Conservation (phyloP, 2,329 filamentous ascomycete genomes). For the Boeremia lycopersici region DNA sequence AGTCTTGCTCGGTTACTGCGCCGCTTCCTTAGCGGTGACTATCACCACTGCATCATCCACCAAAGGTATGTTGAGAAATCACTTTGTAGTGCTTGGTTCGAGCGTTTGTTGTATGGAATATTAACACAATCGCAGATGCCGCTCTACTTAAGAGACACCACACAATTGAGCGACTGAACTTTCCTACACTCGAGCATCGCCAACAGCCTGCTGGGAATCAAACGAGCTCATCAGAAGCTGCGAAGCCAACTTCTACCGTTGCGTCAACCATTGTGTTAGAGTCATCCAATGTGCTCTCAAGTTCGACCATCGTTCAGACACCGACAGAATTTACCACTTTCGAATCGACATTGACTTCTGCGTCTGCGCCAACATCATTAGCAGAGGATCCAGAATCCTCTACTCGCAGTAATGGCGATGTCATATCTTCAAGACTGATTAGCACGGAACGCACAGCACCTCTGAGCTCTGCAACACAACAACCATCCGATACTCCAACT, state of each 20-base stretch:
- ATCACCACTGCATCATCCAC: slow-evolving; percentile 1
- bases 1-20: slow-evolving; percentile 25
- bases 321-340: not conserved
- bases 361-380: not conserved
- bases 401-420: not conserved
- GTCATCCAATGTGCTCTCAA: not conserved
- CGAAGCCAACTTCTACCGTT: not conserved
- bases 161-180: not conserved
- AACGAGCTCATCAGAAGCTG: slow-evolving; percentile 3
- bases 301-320: not conserved
- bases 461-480: not conserved
- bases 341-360: not conserved
- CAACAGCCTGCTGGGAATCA: slow-evolving; percentile 11
- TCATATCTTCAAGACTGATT: not conserved
- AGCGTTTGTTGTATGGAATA: not conserved
- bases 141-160: not conserved
- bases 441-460: not conserved
- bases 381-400: not conserved
- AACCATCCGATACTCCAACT: not conserved
- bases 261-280: not conserved
- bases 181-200: slow-evolving; percentile 13
- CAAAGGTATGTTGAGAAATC: slow-evolving; percentile 1
- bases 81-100: not conserved
- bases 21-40: slow-evolving; percentile 12
- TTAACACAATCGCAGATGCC: slow-evolving; percentile 1